A percentile compares a stretch with the other conserved stretches of the same genome.
These are phyloP conservation scores for Actinomortierella ambigua DNA, from an alignment of 371 early-diverging fungal species.

Conservation along the genomic window DNA sequence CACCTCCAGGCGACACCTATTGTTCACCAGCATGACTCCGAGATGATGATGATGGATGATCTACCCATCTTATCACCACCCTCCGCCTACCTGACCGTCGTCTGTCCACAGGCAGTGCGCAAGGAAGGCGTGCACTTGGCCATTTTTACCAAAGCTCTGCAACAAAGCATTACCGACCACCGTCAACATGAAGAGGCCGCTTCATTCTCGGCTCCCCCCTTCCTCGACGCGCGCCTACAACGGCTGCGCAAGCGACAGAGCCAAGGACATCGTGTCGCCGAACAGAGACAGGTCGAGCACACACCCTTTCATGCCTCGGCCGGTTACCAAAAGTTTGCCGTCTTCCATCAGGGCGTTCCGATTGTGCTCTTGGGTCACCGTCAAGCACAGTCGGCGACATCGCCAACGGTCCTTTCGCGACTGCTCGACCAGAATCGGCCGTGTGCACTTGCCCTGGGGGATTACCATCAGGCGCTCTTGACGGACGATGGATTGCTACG, in stretches of 20 bases:
- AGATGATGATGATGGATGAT: too few relatives aligned
- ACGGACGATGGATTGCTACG: conserved; percentile 38
- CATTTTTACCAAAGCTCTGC: too few relatives aligned
- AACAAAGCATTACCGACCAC: too few relatives aligned
- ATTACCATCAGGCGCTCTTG: conserved; percentile 35
- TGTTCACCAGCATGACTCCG: not conserved
- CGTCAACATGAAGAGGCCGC: too few relatives aligned
- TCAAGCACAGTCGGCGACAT: conserved; percentile 15
- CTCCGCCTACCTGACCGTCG: conserved; percentile 14
- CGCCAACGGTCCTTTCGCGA: conserved; percentile 21
- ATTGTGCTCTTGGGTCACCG: conserved; percentile 24
- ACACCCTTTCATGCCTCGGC: conserved; percentile 8
- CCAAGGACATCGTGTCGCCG: too few relatives aligned
- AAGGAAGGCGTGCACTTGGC: too few relatives aligned
- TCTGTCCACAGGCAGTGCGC: not conserved
- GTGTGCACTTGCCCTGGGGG: conserved; percentile 30
- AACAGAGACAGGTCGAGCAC: too few relatives aligned
- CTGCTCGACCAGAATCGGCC: conserved; percentile 27
- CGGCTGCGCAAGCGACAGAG: too few relatives aligned
- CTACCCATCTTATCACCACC: conserved; percentile 1
- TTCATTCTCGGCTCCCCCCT: too few relatives aligned
- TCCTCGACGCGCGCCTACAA: too few relatives aligned
- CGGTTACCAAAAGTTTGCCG: conserved; percentile 20
- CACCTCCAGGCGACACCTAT: too few relatives aligned
- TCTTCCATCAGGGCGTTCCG: conserved; percentile 28